Conservation (phyloP, 768 basidiomycete genomes). For the Lentinus brumalis region DNA sequence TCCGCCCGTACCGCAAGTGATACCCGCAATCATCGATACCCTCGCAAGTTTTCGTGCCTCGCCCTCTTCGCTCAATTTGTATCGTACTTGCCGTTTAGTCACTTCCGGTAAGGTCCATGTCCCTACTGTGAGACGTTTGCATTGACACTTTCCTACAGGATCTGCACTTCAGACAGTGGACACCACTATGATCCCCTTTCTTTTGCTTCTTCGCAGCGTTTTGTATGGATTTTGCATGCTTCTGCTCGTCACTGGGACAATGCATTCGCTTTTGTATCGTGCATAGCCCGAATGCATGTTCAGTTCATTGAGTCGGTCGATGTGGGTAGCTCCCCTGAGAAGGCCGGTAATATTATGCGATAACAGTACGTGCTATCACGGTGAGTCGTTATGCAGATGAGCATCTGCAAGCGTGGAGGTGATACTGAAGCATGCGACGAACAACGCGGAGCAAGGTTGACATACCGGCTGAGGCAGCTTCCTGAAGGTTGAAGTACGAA, state of each 20-base stretch:
- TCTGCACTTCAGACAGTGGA: not conserved
- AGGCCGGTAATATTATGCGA: no score
- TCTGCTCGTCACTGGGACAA: not conserved
- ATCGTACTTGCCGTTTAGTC: not conserved
- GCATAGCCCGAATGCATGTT: no score
- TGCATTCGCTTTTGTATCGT: not conserved
- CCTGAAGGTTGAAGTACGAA: no score
- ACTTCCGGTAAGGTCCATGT: not conserved
- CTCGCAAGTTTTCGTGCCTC: not conserved
- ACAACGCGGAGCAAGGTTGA: no score
- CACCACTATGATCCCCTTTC: not conserved
- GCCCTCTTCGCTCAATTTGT: not conserved
- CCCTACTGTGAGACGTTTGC: not conserved
- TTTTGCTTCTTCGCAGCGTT: not conserved
- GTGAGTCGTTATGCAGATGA: no score
- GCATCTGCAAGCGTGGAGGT: no score
- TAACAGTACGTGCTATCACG: no score
- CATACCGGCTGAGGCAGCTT: no score
- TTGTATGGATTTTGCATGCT: not conserved
- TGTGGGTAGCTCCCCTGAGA: no score
- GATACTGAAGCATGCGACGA: no score
- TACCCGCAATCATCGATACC: not conserved
- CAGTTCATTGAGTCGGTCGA: no score
- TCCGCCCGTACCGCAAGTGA: not conserved
- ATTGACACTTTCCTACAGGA: not conserved